These are phyloP conservation scores for Hygrocybe punicea DNA, from an alignment of 768 basidiomycete genomes.

Conservation along the genomic window DNA sequence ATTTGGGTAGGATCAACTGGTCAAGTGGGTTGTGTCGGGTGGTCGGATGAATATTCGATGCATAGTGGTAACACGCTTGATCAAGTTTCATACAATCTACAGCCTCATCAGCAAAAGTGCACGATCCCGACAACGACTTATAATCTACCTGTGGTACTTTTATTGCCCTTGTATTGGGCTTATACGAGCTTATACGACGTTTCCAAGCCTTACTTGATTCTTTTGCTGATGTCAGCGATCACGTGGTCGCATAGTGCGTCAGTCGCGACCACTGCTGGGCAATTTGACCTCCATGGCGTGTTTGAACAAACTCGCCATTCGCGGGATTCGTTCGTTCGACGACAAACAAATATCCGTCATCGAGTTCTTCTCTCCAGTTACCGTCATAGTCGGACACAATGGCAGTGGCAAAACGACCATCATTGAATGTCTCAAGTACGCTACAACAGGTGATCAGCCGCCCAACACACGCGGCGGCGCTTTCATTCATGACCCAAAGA, in stretches of 20 bases:
- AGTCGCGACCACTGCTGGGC: too few relatives aligned
- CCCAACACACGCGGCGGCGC: constrained; percentile 98
- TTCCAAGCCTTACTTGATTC: too few relatives aligned
- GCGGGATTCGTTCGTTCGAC: constrained; percentile 94
- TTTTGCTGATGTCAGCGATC: too few relatives aligned
- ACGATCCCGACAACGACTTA: too few relatives aligned
- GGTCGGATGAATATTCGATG: too few relatives aligned
- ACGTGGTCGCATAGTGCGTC: too few relatives aligned
- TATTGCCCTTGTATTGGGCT: too few relatives aligned
- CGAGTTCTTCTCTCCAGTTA: constrained; percentile 96
- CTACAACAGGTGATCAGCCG: constrained; percentile 96
- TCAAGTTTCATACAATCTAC: constrained; percentile 87
- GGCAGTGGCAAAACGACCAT: constrained; percentile 99
- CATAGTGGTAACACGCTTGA: constrained; percentile 82
- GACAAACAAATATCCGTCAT: constrained; percentile 91
- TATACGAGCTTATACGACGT: too few relatives aligned
- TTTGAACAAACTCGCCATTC: constrained; percentile 89
- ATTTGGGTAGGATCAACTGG: constrained; percentile 92
- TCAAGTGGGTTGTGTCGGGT: constrained; percentile 95
- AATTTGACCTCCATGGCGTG: constrained; percentile 53
- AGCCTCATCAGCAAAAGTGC: too few relatives aligned
- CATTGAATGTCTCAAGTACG: constrained; percentile 99
- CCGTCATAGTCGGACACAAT: constrained; percentile 98
- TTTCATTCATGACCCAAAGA: constrained; percentile 97
- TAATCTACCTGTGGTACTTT: too few relatives aligned